Conservation (phyloP, 2,329 filamentous ascomycete species). For the Pseudogymnoascus sp. region DNA sequence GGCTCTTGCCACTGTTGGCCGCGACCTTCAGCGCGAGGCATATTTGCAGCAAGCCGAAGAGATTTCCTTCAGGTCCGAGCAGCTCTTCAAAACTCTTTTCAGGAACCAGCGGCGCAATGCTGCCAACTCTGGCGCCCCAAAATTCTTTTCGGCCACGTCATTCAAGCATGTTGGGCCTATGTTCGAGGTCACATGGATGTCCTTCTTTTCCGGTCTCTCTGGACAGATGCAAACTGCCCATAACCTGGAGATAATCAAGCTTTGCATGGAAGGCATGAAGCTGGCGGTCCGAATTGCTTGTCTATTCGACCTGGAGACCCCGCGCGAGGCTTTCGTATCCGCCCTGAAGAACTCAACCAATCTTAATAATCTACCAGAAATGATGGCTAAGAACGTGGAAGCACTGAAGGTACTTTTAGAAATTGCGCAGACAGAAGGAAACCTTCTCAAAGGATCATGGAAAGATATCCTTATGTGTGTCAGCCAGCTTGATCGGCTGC, state of each 20-base stretch:
- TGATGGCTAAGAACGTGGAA: slow-evolving; percentile 93
- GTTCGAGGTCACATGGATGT: slow-evolving; percentile 99
- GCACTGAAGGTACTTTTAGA: slow-evolving; percentile 87
- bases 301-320: slow-evolving; percentile 86
- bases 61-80: slow-evolving; percentile 64
- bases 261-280: slow-evolving; percentile 93
- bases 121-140: slow-evolving; percentile 47
- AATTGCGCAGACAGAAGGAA: slow-evolving; percentile 86
- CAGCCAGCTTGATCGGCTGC: slow-evolving; percentile 89
- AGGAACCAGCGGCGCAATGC: slow-evolving; percentile 79
- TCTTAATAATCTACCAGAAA: slow-evolving; percentile 89
- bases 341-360: slow-evolving; percentile 91
- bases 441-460: slow-evolving; percentile 83
- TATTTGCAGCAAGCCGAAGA: slow-evolving; percentile 94
- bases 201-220: slow-evolving; percentile 88
- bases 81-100: slow-evolving; percentile 89
- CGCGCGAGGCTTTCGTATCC: slow-evolving; percentile 88
- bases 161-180: slow-evolving; percentile 94
- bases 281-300: slow-evolving; percentile 89
- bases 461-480: slow-evolving; percentile 91
- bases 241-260: slow-evolving; percentile 81
- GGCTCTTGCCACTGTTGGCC: slow-evolving; percentile 81
- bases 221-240: slow-evolving; percentile 89
- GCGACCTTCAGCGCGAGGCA: slow-evolving; percentile 85
- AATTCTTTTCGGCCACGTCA: slow-evolving; percentile 88